A percentile compares a stretch with the other conserved stretches of the same genome.
phyloP scores from a whole-genome alignment of 495 filamentous ascomycete genomes.

The Xylaria bambusicola region DNA sequence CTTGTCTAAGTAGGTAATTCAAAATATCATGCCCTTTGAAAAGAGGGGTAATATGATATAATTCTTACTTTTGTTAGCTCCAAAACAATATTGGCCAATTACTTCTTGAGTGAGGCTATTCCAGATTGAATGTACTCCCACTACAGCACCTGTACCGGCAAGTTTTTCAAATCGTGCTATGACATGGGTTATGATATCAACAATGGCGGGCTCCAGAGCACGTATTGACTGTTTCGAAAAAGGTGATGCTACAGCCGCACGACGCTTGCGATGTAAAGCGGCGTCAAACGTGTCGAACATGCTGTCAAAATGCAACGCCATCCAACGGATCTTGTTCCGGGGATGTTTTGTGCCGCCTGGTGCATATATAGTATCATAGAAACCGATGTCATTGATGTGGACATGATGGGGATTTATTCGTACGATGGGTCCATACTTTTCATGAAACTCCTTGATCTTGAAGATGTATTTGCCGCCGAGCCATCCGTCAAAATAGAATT shows the following conservation, averaged over 20 bases:
- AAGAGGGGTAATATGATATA: too few relatives aligned
- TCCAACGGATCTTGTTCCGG: conserved; percentile 1
- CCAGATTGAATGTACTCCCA: conserved; percentile 19
- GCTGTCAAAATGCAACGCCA: neutral
- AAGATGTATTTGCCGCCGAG: conserved; percentile 40
- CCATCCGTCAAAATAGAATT: conserved; percentile 47
- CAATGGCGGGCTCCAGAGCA: conserved; percentile 28
- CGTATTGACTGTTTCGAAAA: conserved; percentile 19
- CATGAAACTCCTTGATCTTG: conserved; percentile 47
- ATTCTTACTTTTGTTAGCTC: conserved; percentile 24
- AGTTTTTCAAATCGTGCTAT: conserved; percentile 25
- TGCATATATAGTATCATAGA: conserved; percentile 20
- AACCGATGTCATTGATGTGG: conserved; percentile 11
- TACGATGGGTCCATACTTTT: conserved; percentile 33
- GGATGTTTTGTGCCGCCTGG: neutral
- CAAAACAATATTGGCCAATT: conserved; percentile 29
- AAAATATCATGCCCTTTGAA: too few relatives aligned
- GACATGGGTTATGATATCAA: conserved; percentile 21
- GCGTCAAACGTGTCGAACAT: neutral
- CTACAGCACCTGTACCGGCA: neutral
- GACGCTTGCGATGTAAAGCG: conserved; percentile 35
- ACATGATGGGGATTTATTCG: conserved; percentile 19
- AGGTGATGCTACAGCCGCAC: conserved; percentile 37
- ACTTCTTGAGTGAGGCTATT: conserved; percentile 29
- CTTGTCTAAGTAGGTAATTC: too few relatives aligned